These are phyloP conservation scores for sunflower (Helianthus annuus) DNA, from an alignment of 129 eudicot species.

Conservation along the genomic window HanXRQr2.0-SUNRISE NC_035440.2:128675035-128675534, in stretches of 20 bases:
- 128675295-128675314: neutral
- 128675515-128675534: no score
- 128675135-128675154: conserved; percentile 29
- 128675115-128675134: conserved; percentile 53
- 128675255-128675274: conserved; percentile 8
- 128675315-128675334: conserved; percentile 1
- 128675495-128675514: no score
- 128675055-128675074: conserved; percentile 91
- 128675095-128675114: conserved; percentile 77
- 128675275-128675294: conserved; percentile 1
- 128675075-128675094: conserved; percentile 84
- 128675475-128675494: no score
- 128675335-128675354: neutral
- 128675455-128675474: no score
- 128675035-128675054: conserved; percentile 36
- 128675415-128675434: no score
- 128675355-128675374: neutral
- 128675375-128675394: neutral
- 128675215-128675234: conserved; percentile 4
- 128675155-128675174: conserved; percentile 9
- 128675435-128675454: no score
- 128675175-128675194: conserved; percentile 14
- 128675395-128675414: neutral
- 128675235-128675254: neutral
- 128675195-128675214: conserved; percentile 8